phyloP scores from a whole-genome alignment of 2,329 filamentous ascomycete species.

The Scedosporium aurantiacum region DNA sequence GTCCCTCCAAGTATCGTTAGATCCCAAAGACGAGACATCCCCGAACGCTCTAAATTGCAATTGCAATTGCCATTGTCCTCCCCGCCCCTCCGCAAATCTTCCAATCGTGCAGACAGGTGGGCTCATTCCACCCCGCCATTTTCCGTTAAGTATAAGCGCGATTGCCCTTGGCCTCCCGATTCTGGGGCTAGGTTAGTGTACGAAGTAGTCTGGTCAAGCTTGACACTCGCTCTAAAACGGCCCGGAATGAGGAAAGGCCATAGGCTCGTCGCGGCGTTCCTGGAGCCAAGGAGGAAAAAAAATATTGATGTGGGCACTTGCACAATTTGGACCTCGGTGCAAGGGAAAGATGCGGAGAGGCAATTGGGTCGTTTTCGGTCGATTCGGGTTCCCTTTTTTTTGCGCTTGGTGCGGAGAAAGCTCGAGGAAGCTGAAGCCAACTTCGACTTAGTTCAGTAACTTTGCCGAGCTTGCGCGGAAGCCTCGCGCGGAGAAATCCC shows the following conservation, averaged over 20 bases:
- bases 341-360: neutral
- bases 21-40: too few relatives aligned
- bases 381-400: neutral
- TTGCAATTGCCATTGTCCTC: too few relatives aligned
- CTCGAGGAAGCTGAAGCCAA: neutral
- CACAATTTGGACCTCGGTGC: slow-evolving; percentile 4
- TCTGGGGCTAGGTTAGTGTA: neutral
- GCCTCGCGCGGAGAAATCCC: too few relatives aligned
- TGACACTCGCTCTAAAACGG: neutral
- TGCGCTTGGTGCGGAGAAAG: neutral
- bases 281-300: neutral
- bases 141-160: neutral
- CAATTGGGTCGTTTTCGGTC: neutral
- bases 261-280: neutral
- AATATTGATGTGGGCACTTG: neutral
- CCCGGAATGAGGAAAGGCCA: neutral
- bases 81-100: neutral
- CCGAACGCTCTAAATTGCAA: too few relatives aligned
- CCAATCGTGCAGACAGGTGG: neutral
- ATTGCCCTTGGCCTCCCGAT: neutral
- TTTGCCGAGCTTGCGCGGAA: too few relatives aligned
- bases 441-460: too few relatives aligned
- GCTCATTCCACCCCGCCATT: neutral
- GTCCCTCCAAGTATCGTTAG: too few relatives aligned
- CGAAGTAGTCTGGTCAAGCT: neutral